Conservation (phyloP, 2,329 filamentous ascomycete species). For the Zopfia rhizophila region DNA sequence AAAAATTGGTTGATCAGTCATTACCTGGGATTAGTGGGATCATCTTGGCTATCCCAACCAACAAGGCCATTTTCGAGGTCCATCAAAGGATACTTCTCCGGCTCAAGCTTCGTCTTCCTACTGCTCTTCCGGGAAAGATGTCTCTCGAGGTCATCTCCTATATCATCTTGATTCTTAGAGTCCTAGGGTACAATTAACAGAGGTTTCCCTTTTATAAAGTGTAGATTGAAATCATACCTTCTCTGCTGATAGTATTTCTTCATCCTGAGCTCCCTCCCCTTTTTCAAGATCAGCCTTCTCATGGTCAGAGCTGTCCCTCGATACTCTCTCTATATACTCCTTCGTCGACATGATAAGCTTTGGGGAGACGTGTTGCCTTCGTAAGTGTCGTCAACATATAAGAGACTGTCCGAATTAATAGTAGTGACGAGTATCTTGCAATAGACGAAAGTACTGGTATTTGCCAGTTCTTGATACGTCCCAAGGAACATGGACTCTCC, state of each 20-base stretch:
- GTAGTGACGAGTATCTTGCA: too few species aligned
- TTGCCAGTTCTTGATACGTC: too few species aligned
- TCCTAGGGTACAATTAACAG: too few species aligned
- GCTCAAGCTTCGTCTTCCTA: constrained; percentile 35
- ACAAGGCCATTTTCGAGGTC: constrained; percentile 47
- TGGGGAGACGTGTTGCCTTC: constrained; percentile 1
- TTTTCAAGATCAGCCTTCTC: constrained; percentile 22
- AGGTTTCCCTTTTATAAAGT: too few species aligned
- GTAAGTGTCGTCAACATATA: too few species aligned
- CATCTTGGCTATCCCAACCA: constrained; percentile 49
- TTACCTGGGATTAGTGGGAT: constrained; percentile 42
- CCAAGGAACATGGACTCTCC: too few species aligned
- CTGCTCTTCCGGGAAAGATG: constrained; percentile 44
- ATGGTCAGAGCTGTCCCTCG: constrained; percentile 37
- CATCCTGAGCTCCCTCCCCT: constrained; percentile 18
- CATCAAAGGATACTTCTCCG: constrained; percentile 42
- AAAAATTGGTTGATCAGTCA: too few species aligned
- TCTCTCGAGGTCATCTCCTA: constrained; percentile 40
- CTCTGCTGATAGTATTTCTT: constrained; percentile 1
- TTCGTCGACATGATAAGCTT: constrained; percentile 28
- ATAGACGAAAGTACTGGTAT: too few species aligned
- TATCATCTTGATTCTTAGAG: constrained; percentile 23
- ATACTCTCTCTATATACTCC: constrained; percentile 27
- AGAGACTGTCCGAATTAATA: too few species aligned
- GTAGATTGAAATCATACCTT: too few species aligned